phyloP scores from a whole-genome alignment of 2,329 filamentous ascomycete species.

The Trichophyton verrucosum region DNA sequence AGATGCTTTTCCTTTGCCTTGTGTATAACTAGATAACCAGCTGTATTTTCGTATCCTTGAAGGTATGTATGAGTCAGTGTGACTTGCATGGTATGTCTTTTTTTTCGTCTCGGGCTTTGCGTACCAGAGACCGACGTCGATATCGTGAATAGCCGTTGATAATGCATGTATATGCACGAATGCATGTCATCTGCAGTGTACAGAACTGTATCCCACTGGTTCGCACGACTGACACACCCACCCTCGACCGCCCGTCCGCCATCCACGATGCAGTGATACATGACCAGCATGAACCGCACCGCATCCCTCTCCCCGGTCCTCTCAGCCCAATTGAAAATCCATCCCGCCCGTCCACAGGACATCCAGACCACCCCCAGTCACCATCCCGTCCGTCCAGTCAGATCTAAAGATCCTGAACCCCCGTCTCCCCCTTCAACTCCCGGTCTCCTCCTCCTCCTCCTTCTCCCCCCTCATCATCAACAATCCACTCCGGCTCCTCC shows the following conservation, averaged over 20 bases:
- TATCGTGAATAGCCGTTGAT: background rate
- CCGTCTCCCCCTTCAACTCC: constrained; percentile 48
- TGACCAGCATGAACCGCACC: background rate
- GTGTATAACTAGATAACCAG: too few relatives aligned
- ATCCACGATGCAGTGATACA: background rate
- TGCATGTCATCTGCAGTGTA: background rate
- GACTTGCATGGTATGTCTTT: background rate
- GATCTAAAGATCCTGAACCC: constrained; percentile 56
- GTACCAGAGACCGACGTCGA: background rate
- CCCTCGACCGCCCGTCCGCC: background rate
- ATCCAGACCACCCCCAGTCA: background rate
- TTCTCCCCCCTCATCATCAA: constrained; percentile 27
- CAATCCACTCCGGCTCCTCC: constrained; percentile 58
- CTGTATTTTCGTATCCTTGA: too few relatives aligned
- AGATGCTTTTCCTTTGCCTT: too few relatives aligned
- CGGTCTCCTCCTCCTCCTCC: constrained; percentile 14
- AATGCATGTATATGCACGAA: background rate
- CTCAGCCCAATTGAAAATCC: background rate
- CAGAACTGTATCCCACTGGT: background rate
- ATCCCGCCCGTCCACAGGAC: background rate
- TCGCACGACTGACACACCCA: background rate
- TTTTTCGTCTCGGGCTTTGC: background rate
- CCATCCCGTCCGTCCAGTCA: background rate
- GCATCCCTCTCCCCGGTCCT: background rate
- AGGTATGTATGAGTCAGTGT: background rate